phyloP scores from a whole-genome alignment of 257 asterid species.

The Agastache rugosa region DNA sequence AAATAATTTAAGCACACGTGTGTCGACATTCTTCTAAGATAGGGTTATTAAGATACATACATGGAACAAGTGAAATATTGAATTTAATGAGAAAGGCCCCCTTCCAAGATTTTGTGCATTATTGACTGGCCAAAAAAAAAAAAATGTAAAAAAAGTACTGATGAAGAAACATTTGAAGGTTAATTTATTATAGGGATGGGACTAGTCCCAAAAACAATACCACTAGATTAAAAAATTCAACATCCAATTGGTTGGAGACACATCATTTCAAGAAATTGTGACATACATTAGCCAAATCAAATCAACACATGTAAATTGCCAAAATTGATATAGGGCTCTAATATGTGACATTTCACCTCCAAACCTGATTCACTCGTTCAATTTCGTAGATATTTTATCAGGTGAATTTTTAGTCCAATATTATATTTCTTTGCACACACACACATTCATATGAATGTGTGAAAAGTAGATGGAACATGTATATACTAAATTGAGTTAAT shows the following conservation, averaged over 20 bases:
- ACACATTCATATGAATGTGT: no score
- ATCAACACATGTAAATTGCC: slow-evolving; percentile 26
- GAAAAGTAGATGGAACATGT: no score
- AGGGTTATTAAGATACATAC: slow-evolving; percentile 35
- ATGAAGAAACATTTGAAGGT: slow-evolving; percentile 24
- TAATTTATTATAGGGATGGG: slow-evolving; percentile 30
- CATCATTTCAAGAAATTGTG: slow-evolving; percentile 26
- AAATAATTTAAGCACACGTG: slow-evolving; percentile 52
- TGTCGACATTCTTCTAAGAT: slow-evolving; percentile 51
- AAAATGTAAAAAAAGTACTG: not conserved
- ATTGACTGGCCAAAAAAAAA: slow-evolving; percentile 21
- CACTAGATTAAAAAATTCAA: slow-evolving; percentile 30
- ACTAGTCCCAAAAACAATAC: slow-evolving; percentile 33
- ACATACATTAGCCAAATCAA: slow-evolving; percentile 27
- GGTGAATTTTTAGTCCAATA: not conserved
- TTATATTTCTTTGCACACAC: no score
- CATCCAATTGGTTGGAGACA: slow-evolving; percentile 36
- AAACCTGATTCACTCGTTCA: not conserved
- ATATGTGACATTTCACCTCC: slow-evolving; percentile 11
- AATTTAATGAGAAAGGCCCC: slow-evolving; percentile 39
- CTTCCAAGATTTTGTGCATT: slow-evolving; percentile 37
- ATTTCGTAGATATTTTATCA: not conserved
- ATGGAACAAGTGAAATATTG: slow-evolving; percentile 18
- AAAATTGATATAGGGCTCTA: slow-evolving; percentile 16
- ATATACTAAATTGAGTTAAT: no score